A percentile compares a stretch with the other conserved stretches of the same genome.
Conservation (phyloP, 805 yeast genomes). For the Candida quercuum region DNA sequence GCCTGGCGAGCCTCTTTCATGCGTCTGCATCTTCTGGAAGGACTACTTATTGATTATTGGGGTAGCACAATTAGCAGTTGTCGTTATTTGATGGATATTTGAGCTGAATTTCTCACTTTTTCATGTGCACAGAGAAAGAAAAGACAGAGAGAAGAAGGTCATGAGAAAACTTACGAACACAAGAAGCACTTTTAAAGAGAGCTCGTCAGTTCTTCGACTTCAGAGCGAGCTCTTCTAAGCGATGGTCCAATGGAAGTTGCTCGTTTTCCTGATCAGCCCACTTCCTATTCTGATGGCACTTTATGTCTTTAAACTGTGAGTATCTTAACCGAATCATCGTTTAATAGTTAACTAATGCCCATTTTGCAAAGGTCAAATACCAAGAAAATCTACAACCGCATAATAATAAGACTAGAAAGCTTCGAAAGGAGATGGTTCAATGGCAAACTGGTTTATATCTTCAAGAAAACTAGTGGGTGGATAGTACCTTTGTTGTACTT, state of each 20-base stretch:
- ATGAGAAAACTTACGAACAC: too few relatives aligned
- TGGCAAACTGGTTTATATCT: conserved; percentile 8
- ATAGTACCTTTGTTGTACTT: conserved; percentile 16
- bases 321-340: too few relatives aligned
- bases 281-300: neutral
- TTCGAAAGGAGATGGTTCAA: conserved; percentile 10
- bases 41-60: neutral
- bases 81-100: neutral
- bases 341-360: too few relatives aligned
- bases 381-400: neutral
- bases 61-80: neutral
- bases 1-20: neutral
- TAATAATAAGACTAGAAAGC: neutral
- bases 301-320: neutral
- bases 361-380: neutral
- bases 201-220: too few relatives aligned
- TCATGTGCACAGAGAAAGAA: neutral
- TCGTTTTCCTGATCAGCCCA: neutral
- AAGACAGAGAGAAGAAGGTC: too few relatives aligned
- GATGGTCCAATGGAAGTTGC: neutral
- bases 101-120: neutral
- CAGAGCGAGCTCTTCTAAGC: too few relatives aligned
- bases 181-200: too few relatives aligned
- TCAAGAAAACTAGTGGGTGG: conserved; percentile 9
- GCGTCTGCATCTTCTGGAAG: neutral